These are phyloP conservation scores for Thielaviopsis musarum DNA, from an alignment of 2,329 filamentous ascomycete genomes.

Conservation along the genomic window DNA sequence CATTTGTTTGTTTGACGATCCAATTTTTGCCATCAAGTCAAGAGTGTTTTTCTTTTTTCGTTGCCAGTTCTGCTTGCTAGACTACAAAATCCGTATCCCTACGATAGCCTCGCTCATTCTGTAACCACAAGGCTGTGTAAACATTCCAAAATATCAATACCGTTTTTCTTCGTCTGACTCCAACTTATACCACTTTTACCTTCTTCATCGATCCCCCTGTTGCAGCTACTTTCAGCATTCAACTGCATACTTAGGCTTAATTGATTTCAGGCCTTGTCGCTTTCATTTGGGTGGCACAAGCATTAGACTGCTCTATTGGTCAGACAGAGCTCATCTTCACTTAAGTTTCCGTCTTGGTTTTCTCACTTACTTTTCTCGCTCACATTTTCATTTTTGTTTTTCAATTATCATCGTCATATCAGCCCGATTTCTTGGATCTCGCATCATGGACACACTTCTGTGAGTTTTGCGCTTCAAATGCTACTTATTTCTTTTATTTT, in stretches of 20 bases:
- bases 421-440: not conserved
- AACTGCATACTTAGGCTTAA: not conserved
- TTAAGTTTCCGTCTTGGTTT: not conserved
- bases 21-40: not conserved
- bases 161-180: not conserved
- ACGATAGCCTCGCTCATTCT: not conserved
- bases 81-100: not conserved
- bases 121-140: not conserved
- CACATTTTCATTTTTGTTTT: not conserved
- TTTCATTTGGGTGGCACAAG: not conserved
- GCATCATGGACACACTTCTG: slow-evolving; percentile 14
- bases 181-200: not conserved
- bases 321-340: not conserved
- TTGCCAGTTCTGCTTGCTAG: not conserved
- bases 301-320: not conserved
- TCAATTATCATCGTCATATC: not conserved
- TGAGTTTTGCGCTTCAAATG: slow-evolving; percentile 3
- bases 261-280: not conserved
- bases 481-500: not conserved
- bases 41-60: not conserved
- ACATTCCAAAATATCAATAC: not conserved
- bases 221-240: not conserved
- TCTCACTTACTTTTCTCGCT: not conserved
- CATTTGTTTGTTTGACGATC: not conserved
- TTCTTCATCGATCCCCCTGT: not conserved